Conservation (phyloP, 495 filamentous ascomycete genomes). For the Baudoinia panamericana region DNA sequence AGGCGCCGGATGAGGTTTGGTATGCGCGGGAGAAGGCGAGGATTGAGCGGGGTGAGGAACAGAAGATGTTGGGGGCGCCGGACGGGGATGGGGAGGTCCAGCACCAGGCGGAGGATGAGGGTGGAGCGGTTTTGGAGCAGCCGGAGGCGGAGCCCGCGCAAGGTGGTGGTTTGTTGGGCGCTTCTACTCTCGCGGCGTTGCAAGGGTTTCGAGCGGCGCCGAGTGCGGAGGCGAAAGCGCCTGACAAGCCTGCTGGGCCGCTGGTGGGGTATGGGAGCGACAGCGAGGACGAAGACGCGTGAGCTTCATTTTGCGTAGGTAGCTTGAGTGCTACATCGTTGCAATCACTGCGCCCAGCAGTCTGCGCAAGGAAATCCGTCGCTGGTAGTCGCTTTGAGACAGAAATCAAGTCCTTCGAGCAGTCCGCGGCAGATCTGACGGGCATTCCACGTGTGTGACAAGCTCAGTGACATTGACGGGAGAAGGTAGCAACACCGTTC, state of each 20-base stretch:
- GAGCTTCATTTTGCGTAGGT: no score
- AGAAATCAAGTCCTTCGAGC: no score
- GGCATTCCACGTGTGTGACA: no score
- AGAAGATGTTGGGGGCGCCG: constrained; percentile 30
- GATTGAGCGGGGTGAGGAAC: constrained; percentile 30
- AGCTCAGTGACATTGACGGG: no score
- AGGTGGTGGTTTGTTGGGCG: constrained; percentile 61
- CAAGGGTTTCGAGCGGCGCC: constrained; percentile 31
- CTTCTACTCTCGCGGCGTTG: constrained; percentile 61
- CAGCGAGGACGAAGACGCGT: constrained; percentile 46
- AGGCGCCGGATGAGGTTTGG: constrained; percentile 89
- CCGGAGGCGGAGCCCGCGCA: neutral
- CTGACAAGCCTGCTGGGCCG: constrained; percentile 42
- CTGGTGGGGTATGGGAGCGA: constrained; percentile 87
- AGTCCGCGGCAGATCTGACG: no score
- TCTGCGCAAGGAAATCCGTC: no score
- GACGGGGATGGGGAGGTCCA: constrained; percentile 12
- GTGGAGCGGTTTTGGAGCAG: constrained; percentile 3
- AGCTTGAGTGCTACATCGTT: no score
- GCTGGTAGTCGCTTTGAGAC: no score
- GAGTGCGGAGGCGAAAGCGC: constrained; percentile 23
- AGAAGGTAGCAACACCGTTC: no score
- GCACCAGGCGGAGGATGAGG: constrained; percentile 12
- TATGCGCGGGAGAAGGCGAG: constrained; percentile 48
- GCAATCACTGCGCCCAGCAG: no score